Evolutionary conservation across 257 asterid genomes (phyloP).

Genomic region (Solanum acaule): DNA sequence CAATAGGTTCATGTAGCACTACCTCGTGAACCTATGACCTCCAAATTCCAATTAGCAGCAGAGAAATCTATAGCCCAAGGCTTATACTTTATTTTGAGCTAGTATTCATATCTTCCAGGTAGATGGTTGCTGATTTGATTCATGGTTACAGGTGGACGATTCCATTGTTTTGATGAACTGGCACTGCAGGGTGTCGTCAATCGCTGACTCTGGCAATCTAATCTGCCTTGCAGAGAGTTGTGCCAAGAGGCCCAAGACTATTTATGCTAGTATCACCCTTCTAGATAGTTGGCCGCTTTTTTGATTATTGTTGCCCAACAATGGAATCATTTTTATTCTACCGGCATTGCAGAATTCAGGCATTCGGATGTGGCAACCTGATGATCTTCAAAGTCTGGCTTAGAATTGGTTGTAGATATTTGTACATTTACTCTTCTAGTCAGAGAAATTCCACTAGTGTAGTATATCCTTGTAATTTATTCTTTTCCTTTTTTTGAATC

Average conservation of each 20-base stretch:
- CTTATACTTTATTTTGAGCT: background rate
- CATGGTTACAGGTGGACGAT: background rate
- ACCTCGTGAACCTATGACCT: background rate
- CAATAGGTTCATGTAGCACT: background rate
- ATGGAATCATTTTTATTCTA: background rate
- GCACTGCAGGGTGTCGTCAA: background rate
- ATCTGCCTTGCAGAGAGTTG: background rate
- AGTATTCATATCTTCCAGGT: background rate
- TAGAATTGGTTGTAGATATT: background rate
- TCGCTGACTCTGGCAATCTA: background rate
- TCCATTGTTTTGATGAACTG: background rate
- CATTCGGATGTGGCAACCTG: background rate
- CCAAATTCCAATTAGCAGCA: background rate
- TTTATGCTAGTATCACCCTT: background rate
- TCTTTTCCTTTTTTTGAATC: background rate
- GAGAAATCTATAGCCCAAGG: background rate
- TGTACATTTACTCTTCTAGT: background rate
- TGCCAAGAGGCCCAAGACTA: background rate
- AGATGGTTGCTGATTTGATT: background rate
- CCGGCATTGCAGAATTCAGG: background rate
- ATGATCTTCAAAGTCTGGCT: background rate
- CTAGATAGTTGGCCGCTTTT: background rate
- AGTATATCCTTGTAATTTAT: background rate
- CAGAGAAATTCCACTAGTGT: background rate
- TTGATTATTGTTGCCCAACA: background rate